Conservation (phyloP, 2,329 filamentous ascomycete genomes). For the Kalmusia sp. region DNA sequence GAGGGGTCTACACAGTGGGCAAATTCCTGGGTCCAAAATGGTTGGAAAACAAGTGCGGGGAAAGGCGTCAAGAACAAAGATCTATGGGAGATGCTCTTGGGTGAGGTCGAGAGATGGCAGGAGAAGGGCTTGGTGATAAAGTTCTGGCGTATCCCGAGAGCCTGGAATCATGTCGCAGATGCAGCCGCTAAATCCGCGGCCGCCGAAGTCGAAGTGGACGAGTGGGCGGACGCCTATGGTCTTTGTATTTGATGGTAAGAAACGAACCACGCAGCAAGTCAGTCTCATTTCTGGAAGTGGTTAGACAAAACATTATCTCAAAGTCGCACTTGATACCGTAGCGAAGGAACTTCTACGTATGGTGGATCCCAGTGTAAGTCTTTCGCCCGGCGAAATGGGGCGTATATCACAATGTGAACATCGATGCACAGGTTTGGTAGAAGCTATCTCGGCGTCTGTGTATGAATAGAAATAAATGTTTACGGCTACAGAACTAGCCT, state of each 20-base stretch:
- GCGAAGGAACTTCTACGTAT: too few species aligned
- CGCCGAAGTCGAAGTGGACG: neutral
- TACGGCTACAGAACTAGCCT: too few species aligned
- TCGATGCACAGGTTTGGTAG: too few species aligned
- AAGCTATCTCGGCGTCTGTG: too few species aligned
- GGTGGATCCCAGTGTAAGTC: too few species aligned
- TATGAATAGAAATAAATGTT: too few species aligned
- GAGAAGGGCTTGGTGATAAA: neutral
- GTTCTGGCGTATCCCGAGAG: neutral
- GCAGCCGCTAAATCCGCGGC: neutral
- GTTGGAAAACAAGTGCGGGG: conserved; percentile 51
- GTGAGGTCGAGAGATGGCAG: conserved; percentile 14
- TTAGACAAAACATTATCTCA: too few species aligned
- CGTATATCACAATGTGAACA: too few species aligned
- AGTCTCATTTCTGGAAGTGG: too few species aligned
- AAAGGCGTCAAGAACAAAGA: conserved; percentile 58
- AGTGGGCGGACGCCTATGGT: neutral
- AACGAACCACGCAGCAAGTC: too few species aligned
- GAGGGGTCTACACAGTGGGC: conserved; percentile 55
- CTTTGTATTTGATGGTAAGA: neutral
- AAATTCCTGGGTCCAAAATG: conserved; percentile 52
- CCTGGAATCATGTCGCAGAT: neutral
- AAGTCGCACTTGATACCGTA: too few species aligned
- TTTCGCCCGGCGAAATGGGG: too few species aligned
- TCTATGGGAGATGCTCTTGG: conserved; percentile 54